Conservation (phyloP, 306 rosid species). For the Cyamopsis tetragonoloba region DNA sequence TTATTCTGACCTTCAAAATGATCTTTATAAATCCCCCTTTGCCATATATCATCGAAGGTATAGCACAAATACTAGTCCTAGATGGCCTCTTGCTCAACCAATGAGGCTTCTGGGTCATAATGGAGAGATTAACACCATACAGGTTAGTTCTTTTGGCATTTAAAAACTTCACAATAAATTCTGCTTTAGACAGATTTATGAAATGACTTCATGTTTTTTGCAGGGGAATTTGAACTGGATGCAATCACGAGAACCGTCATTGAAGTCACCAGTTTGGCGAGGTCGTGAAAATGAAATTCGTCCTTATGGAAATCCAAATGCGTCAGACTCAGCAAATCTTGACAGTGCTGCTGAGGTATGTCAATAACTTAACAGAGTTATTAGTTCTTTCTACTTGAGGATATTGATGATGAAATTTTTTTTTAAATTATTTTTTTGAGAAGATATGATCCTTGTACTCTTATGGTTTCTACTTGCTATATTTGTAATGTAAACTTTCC, state of each 20-base stretch:
- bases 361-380: conserved; percentile 2
- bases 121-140: conserved; percentile 97
- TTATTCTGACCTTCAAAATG: conserved; percentile 88
- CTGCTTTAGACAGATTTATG: conserved; percentile 21
- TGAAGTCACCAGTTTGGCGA: conserved; percentile 91
- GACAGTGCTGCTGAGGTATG: conserved; percentile 98
- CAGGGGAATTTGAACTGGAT: conserved; percentile 99
- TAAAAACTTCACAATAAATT: conserved; percentile 14
- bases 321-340: conserved; percentile 96
- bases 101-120: conserved; percentile 98
- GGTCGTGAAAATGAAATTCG: conserved; percentile 96
- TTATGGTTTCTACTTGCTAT: conserved; percentile 14
- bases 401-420: conserved; percentile 16
- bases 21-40: conserved; percentile 79
- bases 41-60: conserved; percentile 98
- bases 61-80: conserved; percentile 97
- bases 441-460: conserved; percentile 11
- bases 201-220: conserved; percentile 19
- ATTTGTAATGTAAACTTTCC: background rate
- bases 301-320: conserved; percentile 90
- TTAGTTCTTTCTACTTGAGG: conserved; percentile 15
- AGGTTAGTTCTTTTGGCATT: conserved; percentile 52
- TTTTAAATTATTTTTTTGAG: conserved; percentile 5
- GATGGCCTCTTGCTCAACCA: conserved; percentile 99
- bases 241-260: conserved; percentile 92